These are phyloP conservation scores for Fusarium guadeloupense DNA, from an alignment of 2,329 filamentous ascomycete genomes.

Conservation along the genomic window DNA sequence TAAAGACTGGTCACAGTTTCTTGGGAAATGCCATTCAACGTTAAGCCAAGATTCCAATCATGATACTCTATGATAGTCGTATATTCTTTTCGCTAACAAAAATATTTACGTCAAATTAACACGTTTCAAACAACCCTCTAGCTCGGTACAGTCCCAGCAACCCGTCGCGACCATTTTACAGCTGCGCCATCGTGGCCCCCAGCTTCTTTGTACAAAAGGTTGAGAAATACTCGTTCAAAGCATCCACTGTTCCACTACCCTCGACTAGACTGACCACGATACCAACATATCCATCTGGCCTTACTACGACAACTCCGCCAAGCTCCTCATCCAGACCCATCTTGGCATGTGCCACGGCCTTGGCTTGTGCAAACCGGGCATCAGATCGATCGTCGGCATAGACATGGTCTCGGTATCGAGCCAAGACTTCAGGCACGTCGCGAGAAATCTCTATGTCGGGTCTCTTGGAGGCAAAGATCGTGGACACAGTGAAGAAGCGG, in stretches of 20 bases:
- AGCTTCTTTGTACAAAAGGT: constrained; percentile 73
- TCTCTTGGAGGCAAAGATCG: constrained; percentile 75
- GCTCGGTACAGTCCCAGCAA: neutral
- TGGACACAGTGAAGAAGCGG: constrained; percentile 80
- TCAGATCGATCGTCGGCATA: constrained; percentile 89
- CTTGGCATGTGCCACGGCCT: constrained; percentile 83
- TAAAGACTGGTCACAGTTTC: neutral
- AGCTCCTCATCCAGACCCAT: constrained; percentile 79
- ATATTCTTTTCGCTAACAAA: constrained; percentile 6
- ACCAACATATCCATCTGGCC: constrained; percentile 88
- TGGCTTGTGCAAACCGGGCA: constrained; percentile 71
- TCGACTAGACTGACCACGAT: constrained; percentile 77
- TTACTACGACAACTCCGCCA: constrained; percentile 83
- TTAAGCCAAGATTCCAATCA: neutral
- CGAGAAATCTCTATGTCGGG: constrained; percentile 76
- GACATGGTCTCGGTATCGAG: constrained; percentile 80
- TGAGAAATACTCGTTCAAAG: constrained; percentile 83
- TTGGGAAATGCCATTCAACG: neutral
- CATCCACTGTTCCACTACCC: constrained; percentile 81
- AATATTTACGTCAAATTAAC: neutral
- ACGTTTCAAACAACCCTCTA: neutral
- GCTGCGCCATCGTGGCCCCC: constrained; percentile 46
- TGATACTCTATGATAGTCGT: neutral
- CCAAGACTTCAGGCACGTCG: constrained; percentile 75
- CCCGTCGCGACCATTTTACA: constrained; percentile 23